Evolutionary conservation across 139 green algal genomes (phyloP), one percentile per base, ranked within the genome.

Genomic region (Chlorella sp.): DNA sequence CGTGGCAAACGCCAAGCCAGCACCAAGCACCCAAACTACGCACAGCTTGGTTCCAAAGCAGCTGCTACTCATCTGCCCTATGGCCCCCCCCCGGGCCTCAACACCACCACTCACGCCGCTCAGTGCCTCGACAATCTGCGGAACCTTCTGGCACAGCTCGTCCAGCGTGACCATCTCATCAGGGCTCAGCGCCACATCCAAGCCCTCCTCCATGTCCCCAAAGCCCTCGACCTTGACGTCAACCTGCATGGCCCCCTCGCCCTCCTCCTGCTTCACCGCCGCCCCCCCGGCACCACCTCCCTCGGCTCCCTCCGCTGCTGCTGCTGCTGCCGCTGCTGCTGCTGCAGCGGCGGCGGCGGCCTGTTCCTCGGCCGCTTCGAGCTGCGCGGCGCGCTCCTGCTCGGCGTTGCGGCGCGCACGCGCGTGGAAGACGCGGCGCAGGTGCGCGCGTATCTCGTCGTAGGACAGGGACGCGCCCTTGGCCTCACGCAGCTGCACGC

Each of bases 391-490:
- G n/a, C n/a, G n/a, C n/a, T 31, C 66, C 70, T 80, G 70, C 27
- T 69, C 5, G 23, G 61, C 61, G 27, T 30, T 67, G 23, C 23
- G n/a, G 61, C 27, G 27, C 27, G 61, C 29, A 30, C n/a, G n/a
- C n/a, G n/a, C n/a, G n/a, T n/a, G n/a, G 27, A n/a, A 66, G n/a
- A 72, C 64, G 67, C 67, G 67, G 6, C 67, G 67, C 49, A 72
- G n/a, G 49, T 72, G 36, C 1, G 67, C 29, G 2, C 31, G 3
- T 24, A 66, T 42, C 22, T 72, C 66, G 5, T 74, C 69, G 1
- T 27, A 24, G 32, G 34, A 59, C 49, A 82, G 66, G 31, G 72
- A 35, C 49, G 27, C 3, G 49, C 72, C 33, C 50, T 1, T 65
- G 69, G 64, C 49, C 14, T 76, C 51, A 3, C 71, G 62, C 35